These are phyloP conservation scores for Phytopythium litorale DNA, from an alignment of 352 stramenopile species.

Conservation along the genomic window DNA sequence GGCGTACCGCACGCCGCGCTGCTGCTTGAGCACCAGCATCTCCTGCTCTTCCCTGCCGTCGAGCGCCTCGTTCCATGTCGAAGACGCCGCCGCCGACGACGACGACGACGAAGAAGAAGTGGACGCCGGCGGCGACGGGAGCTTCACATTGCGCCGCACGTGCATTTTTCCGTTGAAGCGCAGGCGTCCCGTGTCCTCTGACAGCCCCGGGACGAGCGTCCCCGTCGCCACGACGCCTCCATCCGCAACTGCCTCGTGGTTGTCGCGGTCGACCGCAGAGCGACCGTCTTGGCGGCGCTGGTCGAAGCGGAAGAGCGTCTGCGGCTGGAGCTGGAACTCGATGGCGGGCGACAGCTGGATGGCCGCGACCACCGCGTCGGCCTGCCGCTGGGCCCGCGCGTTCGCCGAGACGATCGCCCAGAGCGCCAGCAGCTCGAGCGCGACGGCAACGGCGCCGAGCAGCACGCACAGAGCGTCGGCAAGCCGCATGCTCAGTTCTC, in stretches of 20 bases:
- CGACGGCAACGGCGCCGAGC: neutral
- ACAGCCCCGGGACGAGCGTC: slow-evolving; percentile 19
- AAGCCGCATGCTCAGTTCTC: slow-evolving; percentile 13
- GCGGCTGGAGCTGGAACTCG: slow-evolving; percentile 28
- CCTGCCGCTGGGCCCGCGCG: slow-evolving; percentile 17
- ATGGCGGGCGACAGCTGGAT: slow-evolving; percentile 23
- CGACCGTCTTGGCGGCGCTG: neutral
- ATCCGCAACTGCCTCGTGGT: neutral
- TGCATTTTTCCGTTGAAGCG: slow-evolving; percentile 36
- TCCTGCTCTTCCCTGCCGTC: slow-evolving; percentile 14
- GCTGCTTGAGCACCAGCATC: slow-evolving; percentile 26
- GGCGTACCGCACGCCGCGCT: slow-evolving; percentile 28
- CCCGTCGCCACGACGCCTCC: slow-evolving; percentile 16
- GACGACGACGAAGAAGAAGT: neutral
- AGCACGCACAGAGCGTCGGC: slow-evolving; percentile 1
- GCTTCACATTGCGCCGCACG: slow-evolving; percentile 7
- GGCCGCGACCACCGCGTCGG: slow-evolving; percentile 15
- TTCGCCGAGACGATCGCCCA: slow-evolving; percentile 19
- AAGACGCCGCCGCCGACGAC: neutral
- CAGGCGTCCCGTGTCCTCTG: slow-evolving; percentile 32
- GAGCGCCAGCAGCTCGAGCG: slow-evolving; percentile 14
- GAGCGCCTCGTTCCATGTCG: slow-evolving; percentile 2
- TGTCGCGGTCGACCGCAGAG: neutral
- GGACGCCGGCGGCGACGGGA: neutral
- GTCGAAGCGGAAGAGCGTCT: slow-evolving; percentile 11